Evolutionary conservation across 2,329 filamentous ascomycete genomes (phyloP).

Genomic region (Periconia digitata): DNA sequence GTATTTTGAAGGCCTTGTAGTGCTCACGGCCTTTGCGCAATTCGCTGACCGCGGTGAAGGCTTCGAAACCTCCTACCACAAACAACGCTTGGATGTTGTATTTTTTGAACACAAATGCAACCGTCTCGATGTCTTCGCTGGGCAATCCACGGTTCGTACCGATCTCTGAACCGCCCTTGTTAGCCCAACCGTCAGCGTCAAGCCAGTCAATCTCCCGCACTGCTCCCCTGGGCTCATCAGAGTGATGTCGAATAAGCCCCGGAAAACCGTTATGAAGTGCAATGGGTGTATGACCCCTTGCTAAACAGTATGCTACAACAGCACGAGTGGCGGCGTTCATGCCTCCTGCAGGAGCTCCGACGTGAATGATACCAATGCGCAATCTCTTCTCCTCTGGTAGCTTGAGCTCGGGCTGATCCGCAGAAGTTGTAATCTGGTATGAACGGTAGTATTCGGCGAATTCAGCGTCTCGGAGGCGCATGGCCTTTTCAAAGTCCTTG

Average conservation of each 20-base stretch:
- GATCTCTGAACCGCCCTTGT: slow-evolving; percentile 95
- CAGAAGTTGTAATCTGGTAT: slow-evolving; percentile 87
- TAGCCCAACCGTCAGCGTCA: slow-evolving; percentile 93
- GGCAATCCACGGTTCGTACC: slow-evolving; percentile 95
- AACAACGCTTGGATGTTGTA: slow-evolving; percentile 92
- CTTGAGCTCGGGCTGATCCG: slow-evolving; percentile 68
- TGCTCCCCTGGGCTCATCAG: slow-evolving; percentile 75
- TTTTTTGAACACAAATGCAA: slow-evolving; percentile 79
- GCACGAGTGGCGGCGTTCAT: slow-evolving; percentile 97
- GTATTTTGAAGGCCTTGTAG: slow-evolving; percentile 87
- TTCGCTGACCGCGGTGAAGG: slow-evolving; percentile 88
- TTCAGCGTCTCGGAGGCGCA: slow-evolving; percentile 86
- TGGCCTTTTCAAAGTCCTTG: slow-evolving; percentile 84
- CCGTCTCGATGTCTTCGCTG: slow-evolving; percentile 78
- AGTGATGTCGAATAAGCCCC: slow-evolving; percentile 87
- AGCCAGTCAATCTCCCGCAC: slow-evolving; percentile 89
- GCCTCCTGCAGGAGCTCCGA: slow-evolving; percentile 92
- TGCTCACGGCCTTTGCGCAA: slow-evolving; percentile 76
- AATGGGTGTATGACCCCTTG: slow-evolving; percentile 86
- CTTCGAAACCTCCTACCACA: slow-evolving; percentile 92
- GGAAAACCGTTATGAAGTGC: slow-evolving; percentile 97
- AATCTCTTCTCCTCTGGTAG: slow-evolving; percentile 78
- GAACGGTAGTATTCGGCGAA: slow-evolving; percentile 91
- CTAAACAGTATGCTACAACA: slow-evolving; percentile 88
- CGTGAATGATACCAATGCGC: slow-evolving; percentile 94